phyloP scores from a whole-genome alignment of 208 protist species.

The Tritrichomonas musculus region DNA sequence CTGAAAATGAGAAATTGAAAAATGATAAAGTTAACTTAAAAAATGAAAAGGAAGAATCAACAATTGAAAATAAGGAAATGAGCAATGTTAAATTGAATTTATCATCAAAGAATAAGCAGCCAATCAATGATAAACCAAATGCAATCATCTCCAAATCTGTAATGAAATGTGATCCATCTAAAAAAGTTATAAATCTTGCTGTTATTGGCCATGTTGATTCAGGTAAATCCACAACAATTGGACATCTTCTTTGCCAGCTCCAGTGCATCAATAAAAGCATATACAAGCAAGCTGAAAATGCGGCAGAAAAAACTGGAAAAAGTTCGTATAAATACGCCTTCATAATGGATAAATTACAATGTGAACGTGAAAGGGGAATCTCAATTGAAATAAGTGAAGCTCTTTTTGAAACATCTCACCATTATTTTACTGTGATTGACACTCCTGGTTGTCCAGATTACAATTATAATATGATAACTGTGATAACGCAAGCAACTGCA shows the following conservation, averaged over 20 bases:
- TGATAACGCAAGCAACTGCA: slow-evolving; percentile 90
- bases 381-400: slow-evolving; percentile 78
- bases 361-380: slow-evolving; percentile 79
- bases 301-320: slow-evolving; percentile 67
- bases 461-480: slow-evolving; percentile 96
- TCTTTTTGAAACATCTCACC: slow-evolving; percentile 74
- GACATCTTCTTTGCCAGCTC: not conserved
- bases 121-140: no score
- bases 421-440: slow-evolving; percentile 75
- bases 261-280: not conserved
- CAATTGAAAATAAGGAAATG: no score
- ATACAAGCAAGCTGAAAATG: slow-evolving; percentile 66
- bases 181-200: not conserved
- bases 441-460: slow-evolving; percentile 80
- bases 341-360: slow-evolving; percentile 79
- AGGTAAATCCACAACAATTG: not conserved
- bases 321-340: slow-evolving; percentile 85
- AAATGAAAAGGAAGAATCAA: no score
- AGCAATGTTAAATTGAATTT: no score
- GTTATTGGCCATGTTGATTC: not conserved
- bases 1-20: no score
- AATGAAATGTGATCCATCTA: no score
- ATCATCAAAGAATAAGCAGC: no score
- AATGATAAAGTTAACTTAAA: no score
- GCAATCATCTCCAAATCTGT: no score